Evolutionary conservation across 2,329 filamentous ascomycete species (phyloP).

Genomic region (Exophiala dermatitidis): DNA sequence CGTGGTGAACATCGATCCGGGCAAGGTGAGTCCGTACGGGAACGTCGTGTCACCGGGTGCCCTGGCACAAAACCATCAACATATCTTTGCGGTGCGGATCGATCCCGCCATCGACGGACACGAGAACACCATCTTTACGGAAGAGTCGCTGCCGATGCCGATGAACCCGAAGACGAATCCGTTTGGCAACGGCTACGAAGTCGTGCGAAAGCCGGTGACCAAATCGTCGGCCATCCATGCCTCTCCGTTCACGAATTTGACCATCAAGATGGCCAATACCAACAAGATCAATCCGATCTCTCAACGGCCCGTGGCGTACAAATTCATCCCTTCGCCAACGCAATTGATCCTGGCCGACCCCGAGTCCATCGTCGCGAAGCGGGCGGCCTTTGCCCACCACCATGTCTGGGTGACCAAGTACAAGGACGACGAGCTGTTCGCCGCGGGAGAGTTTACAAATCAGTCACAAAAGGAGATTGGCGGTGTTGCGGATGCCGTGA

Average conservation of each 20-base stretch:
- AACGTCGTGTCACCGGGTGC: constrained; percentile 59
- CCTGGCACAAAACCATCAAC: constrained; percentile 62
- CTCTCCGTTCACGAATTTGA: constrained; percentile 41
- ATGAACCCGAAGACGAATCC: constrained; percentile 52
- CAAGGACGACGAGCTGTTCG: constrained; percentile 44
- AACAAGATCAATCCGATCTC: constrained; percentile 37
- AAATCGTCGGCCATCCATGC: constrained; percentile 46
- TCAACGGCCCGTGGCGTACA: constrained; percentile 42
- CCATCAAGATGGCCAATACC: constrained; percentile 46
- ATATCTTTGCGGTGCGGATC: constrained; percentile 60
- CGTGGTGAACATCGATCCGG: constrained; percentile 53
- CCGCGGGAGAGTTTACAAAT: constrained; percentile 44
- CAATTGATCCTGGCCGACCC: constrained; percentile 45
- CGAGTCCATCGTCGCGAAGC: constrained; percentile 38
- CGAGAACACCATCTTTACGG: constrained; percentile 47
- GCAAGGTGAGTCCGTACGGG: constrained; percentile 49
- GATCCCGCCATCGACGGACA: constrained; percentile 57
- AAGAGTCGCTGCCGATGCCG: constrained; percentile 47
- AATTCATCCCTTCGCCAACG: constrained; percentile 41
- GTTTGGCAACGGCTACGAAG: constrained; percentile 53
- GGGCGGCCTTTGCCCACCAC: constrained; percentile 44
- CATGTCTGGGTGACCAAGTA: constrained; percentile 48
- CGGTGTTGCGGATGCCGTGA: constrained; percentile 40
- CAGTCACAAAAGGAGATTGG: constrained; percentile 40
- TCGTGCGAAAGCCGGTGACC: constrained; percentile 45